Evolutionary conservation across 495 filamentous ascomycete species (phyloP), one percentile per base, ranked within the genome.

Genomic region (Ascodesmis nigricans): DNA sequence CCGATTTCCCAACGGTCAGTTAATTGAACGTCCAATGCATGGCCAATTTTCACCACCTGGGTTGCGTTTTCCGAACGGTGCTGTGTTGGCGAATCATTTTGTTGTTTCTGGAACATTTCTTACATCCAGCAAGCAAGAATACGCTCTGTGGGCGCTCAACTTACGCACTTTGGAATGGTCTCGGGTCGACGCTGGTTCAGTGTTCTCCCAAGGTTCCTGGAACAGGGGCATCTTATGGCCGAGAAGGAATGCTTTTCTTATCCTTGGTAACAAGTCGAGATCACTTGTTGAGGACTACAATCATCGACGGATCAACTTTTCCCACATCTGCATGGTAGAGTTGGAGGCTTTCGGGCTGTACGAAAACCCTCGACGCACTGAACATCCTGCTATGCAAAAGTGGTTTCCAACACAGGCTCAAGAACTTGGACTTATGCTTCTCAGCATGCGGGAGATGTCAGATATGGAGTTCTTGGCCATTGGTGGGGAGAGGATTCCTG

Each of bases 281-380:
- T 91, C 75, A 38, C 60, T 95, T n/a, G 84, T 93, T 0, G 90
- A 97, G 39, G 87, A 97, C 48, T 97, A 97, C 46, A 93, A 93
- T 40, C 84, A 97, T 44, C 77, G 87, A 7, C 72, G 90, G 9
- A 91, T 95, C 57, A 97, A 97, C 51, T 97, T 97, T 54, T 77
- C 78, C 6, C 81, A 97, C 50, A 65, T 95, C 2, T 93, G 84
- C 51, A 70, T 92, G 66, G 83, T 97, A 11, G 87, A 95, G 55
- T 59, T 97, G 11, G 87, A 97, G 53, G 82, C 87, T 0, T 97
- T 91, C 58, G 87, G 87, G 0, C 69, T 97, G 3, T 93, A 91
- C 51, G 83, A 95, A 53, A 95, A 93, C 48, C 79, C 87, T 11
- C 35, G 48, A n/a, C 35, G 42, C 32, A 38, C 33, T 24, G 41